Conservation (phyloP, 1,139 yeast species). For the Yamadazyma membranifaciens region DNA sequence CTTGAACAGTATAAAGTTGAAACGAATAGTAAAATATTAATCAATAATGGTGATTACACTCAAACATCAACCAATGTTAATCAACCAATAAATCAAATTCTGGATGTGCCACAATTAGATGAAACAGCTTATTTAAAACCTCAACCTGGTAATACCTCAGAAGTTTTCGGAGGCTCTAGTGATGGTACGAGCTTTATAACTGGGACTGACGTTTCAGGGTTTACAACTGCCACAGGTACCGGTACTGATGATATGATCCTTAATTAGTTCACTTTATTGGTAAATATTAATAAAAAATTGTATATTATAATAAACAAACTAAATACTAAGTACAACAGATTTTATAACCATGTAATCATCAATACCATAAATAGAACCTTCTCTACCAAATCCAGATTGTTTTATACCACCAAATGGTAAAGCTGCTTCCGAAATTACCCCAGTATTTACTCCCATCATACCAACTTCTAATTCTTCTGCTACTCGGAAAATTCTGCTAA, state of each 20-base stretch:
- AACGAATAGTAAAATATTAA: conserved; percentile 7
- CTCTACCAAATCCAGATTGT: conserved; percentile 49
- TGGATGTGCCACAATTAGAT: conserved; percentile 27
- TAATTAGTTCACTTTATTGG: background rate
- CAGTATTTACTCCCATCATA: conserved; percentile 49
- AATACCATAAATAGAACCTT: conserved; percentile 45
- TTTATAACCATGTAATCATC: conserved; percentile 40
- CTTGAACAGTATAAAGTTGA: conserved; percentile 17
- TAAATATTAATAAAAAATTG: background rate
- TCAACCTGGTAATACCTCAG: background rate
- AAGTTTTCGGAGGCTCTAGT: background rate
- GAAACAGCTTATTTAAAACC: conserved; percentile 16
- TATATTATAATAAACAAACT: conserved; percentile 4
- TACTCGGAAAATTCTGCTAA: conserved; percentile 55
- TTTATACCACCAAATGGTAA: conserved; percentile 48
- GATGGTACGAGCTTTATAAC: conserved; percentile 1
- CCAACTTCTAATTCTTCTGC: conserved; percentile 45
- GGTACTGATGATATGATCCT: background rate
- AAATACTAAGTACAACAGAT: conserved; percentile 22
- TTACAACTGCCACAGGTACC: background rate
- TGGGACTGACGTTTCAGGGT: conserved; percentile 2
- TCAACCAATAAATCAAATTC: conserved; percentile 19
- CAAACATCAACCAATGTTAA: conserved; percentile 1
- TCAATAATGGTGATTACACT: background rate
- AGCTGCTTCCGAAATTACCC: conserved; percentile 44